Base-by-base conservation (phyloP, 1,284 basidiomycete species). In the Ceraceosorus bombacis region DNA sequence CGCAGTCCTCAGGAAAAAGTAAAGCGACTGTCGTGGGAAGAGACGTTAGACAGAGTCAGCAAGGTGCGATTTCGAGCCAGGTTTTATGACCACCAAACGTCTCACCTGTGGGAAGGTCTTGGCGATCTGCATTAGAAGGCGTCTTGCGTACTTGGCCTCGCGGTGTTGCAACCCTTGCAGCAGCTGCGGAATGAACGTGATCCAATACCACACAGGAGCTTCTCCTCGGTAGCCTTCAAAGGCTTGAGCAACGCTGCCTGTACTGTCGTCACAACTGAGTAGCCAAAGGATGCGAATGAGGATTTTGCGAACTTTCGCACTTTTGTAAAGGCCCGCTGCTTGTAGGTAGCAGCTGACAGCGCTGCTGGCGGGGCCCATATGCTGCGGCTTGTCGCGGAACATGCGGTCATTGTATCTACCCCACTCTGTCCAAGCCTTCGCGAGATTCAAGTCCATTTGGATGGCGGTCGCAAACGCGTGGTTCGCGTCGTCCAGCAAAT, bases 381-480 rank as follows among this genome's bases (percentile, higher is more conserved):
- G 65, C 5, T 58, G 59, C 7, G 75, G 74, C 52, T 73, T 66
- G 57, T 92, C 89, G 62, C 81, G 79, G 83, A 95, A 97, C 81
- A 92, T 85, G 56, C 86, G 85, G 79, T 99, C 95, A 73, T 89
- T 94, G 80, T 85, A 97, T 68, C 88, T 85, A 53, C 94, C 95
- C 95, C 94, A 99, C 74, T 97, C 92, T 6, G 90, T 91, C 96
- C 95, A 99, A 3, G 92, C 91, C 80, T 97, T 98, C 0, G 94
- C 86, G 75, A 96, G 86, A 61, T 83, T 83, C 84, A 96, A 88
- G 77, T 99, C 96, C 79, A 96, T 86, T 78, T 96, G 91, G 46
- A 98, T 90, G 5, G 75, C 75, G 2, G 72, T 75, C 2, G 74
- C 72, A 78, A 98, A 98, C 37, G 93, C 90, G 58, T 85, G 82